phyloP scores from a whole-genome alignment of 192 early-diverging fungal genomes.

The Mortierella hygrophila region DNA sequence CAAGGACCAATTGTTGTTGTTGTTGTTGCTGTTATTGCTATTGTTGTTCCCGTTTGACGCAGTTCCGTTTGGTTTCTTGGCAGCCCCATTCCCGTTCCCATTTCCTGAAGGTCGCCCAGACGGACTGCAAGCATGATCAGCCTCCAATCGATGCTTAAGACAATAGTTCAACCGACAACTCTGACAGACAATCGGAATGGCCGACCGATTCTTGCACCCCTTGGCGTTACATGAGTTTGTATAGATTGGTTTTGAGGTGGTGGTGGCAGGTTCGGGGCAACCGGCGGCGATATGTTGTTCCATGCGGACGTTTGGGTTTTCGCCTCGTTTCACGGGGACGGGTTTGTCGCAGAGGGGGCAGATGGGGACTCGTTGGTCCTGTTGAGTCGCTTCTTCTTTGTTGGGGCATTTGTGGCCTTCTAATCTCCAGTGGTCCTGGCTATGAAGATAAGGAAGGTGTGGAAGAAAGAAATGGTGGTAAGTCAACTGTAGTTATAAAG shows the following conservation, averaged over 20 bases:
- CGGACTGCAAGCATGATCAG: slow-evolving; percentile 75
- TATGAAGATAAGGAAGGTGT: slow-evolving; percentile 36
- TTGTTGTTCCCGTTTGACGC: background rate
- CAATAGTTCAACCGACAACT: slow-evolving; percentile 77
- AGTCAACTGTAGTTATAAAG: background rate
- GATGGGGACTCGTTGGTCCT: slow-evolving; percentile 73
- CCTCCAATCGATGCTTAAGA: slow-evolving; percentile 82
- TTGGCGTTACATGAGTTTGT: slow-evolving; percentile 71
- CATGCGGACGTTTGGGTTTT: slow-evolving; percentile 81
- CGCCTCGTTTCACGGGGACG: slow-evolving; percentile 76
- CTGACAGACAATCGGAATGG: slow-evolving; percentile 77
- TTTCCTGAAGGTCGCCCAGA: background rate
- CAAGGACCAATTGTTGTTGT: slow-evolving; percentile 2
- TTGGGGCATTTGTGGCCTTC: slow-evolving; percentile 74
- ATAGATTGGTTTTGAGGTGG: slow-evolving; percentile 62
- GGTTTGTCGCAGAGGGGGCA: slow-evolving; percentile 84
- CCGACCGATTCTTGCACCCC: slow-evolving; percentile 74
- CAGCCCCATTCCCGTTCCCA: background rate
- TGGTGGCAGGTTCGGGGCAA: slow-evolving; percentile 66
- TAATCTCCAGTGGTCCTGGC: slow-evolving; percentile 77
- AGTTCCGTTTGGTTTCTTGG: background rate
- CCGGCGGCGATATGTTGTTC: slow-evolving; percentile 74
- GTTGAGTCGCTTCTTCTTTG: slow-evolving; percentile 64
- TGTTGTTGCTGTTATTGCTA: background rate
- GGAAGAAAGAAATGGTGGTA: background rate